A percentile compares a stretch with the other conserved stretches of the same genome.
phyloP scores from a whole-genome alignment of 352 stramenopile species.

The Plasmopara viticola region DNA sequence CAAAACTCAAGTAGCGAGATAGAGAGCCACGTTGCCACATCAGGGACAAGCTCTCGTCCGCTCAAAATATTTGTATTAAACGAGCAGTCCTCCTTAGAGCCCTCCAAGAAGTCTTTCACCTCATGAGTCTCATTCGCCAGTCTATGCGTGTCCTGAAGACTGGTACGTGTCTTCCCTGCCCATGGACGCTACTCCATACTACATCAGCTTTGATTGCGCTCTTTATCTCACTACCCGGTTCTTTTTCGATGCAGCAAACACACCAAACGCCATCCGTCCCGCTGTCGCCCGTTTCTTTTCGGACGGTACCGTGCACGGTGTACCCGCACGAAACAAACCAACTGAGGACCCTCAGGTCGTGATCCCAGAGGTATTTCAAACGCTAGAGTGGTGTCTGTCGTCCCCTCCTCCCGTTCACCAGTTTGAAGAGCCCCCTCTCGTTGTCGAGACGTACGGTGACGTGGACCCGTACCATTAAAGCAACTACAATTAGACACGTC shows the following conservation, averaged over 20 bases:
- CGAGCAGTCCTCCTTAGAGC: slow-evolving; percentile 15
- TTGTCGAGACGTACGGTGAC: slow-evolving; percentile 84
- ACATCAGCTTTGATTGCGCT: slow-evolving; percentile 2
- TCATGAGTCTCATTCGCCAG: slow-evolving; percentile 78
- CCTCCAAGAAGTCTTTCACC: neutral
- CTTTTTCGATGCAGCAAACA: slow-evolving; percentile 34
- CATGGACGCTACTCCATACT: neutral
- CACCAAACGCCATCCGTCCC: slow-evolving; percentile 43
- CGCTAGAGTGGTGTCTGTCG: slow-evolving; percentile 79
- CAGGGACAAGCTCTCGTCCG: slow-evolving; percentile 19
- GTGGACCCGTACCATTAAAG: slow-evolving; percentile 79
- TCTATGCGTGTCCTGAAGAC: slow-evolving; percentile 75
- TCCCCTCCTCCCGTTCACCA: slow-evolving; percentile 84
- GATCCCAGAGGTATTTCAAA: slow-evolving; percentile 75
- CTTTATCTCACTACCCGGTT: slow-evolving; percentile 5
- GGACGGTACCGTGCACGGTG: slow-evolving; percentile 29
- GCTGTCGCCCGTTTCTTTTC: slow-evolving; percentile 48
- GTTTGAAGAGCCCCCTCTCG: slow-evolving; percentile 83
- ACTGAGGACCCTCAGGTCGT: slow-evolving; percentile 71
- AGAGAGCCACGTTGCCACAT: slow-evolving; percentile 6
- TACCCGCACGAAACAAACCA: slow-evolving; percentile 31
- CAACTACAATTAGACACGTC: slow-evolving; percentile 1
- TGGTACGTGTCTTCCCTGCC: slow-evolving; percentile 35
- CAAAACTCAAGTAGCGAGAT: neutral
- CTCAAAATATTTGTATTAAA: slow-evolving; percentile 29